Base-by-base conservation (phyloP, 495 filamentous ascomycete genomes). In the Penicillium macrosclerotiorum region DNA sequence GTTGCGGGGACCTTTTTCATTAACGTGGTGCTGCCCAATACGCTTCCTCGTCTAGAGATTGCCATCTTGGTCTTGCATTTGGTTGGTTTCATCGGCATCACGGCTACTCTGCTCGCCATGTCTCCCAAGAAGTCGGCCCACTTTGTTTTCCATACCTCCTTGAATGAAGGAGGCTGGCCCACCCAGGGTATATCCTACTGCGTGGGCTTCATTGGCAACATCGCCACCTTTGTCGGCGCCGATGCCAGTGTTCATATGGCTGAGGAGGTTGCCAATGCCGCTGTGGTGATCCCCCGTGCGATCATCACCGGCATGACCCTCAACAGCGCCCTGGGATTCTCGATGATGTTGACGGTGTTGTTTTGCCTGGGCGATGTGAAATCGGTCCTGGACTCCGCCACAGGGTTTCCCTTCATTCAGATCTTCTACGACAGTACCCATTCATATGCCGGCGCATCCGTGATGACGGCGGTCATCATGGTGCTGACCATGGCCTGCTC, bases 61-160 rank as follows among this genome's bases (percentile, higher is more conserved):
- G 17, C 61, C n/a, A 58, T 74, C 7, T 52, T 79, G 3, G 53
- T 73, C 5, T 36, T 77, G 20, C 74, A 79, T 39, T 31, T 77
- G 13, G 40, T 63, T 5, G 73, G 72, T 6, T 76, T 79, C 44
- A 70, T 80, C 36, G 69, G 69, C 41, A 79, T 79, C 37, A 75
- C 71, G 4, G 60, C 56, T 7, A 44, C 56, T 18, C 42, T 58
- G 1, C 29, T 69, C 26, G 65, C 52, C 31, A 34, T 70, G 30
- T 48, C 47, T 0, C 53, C 63, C 1, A 54, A 55, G 24, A 48
- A 47, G 22, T 51, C 52, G 5, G 52, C 63, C 1, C 38, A 49
- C 7, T 62, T 55, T 32, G 71, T 74, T 24, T 74, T 74, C 45
- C 60, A 60, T 3, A 64, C 64, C 0, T 68, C 73, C 30, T 29